Evolutionary conservation across 129 eudicot genomes (phyloP).

Genomic region (Ambrosia trifida): DNA sequence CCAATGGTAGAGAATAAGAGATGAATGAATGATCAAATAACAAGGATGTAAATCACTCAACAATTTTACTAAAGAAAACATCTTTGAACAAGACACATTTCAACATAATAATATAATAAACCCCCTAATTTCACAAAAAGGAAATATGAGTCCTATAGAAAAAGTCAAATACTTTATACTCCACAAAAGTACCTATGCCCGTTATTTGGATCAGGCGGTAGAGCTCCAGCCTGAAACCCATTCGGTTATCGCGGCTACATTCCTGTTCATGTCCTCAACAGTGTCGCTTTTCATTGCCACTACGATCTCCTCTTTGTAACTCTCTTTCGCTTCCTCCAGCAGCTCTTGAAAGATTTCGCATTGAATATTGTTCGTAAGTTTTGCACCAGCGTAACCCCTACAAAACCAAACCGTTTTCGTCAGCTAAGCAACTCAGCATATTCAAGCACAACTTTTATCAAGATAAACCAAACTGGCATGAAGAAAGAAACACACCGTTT

Average conservation of each 20-base stretch:
- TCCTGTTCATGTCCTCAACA: slow-evolving; percentile 76
- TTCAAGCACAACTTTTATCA: background rate
- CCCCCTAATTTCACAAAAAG: background rate
- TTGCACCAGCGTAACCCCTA: slow-evolving; percentile 84
- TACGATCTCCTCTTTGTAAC: slow-evolving; percentile 70
- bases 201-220: slow-evolving; percentile 8
- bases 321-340: slow-evolving; percentile 88
- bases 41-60: background rate
- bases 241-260: slow-evolving; percentile 53
- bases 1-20: background rate
- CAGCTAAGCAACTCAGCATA: background rate
- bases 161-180: slow-evolving; percentile 4
- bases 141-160: background rate
- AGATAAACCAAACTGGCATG: background rate
- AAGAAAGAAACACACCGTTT: slow-evolving; percentile 50
- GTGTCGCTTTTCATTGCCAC: slow-evolving; percentile 66
- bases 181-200: background rate
- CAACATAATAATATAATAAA: background rate
- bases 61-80: background rate
- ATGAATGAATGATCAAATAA: background rate
- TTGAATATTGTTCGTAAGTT: slow-evolving; percentile 83
- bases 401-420: background rate
- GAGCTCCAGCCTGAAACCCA: slow-evolving; percentile 77
- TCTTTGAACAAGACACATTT: background rate
- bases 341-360: slow-evolving; percentile 91